Base-by-base conservation (phyloP, 441 rosid genomes). In the Brassica hybrid region DNA sequence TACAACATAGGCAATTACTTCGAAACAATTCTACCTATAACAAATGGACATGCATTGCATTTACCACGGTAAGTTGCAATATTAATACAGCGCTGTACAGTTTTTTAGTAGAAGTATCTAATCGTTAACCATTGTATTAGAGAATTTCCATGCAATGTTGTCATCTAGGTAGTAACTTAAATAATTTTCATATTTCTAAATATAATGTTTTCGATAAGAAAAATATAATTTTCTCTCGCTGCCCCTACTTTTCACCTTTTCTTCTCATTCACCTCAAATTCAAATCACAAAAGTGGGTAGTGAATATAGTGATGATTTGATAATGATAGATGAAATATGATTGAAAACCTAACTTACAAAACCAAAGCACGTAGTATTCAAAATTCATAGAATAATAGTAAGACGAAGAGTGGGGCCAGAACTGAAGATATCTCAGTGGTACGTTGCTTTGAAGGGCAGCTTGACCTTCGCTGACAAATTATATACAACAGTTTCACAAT, bases 381-480 rank as follows among this genome's bases (percentile, higher is more conserved):
- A 48, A 58, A 58, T 3, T 9, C 4, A 6, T 17, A 6, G n/a
- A 63, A 11, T 11, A 62, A 16, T 59, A 69, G 68, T 45, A 54
- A 21, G 30, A 9, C 0, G 66, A 68, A 14, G 19, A 41, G 68
- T 74, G 79, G 82, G 62, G 0, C 68, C 72, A 43, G 5, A 14
- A 30, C 18, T 64, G 75, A 64, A 57, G 48, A 79, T 60, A 79
- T 74, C 76, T 74, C 79, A 79, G 82, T 79, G 82, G 79, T 65
- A 79, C 59, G 82, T 79, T 69, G 79, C 82, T 79, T 79, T 74
- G 18, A 36, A 69, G 76, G 65, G 62, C 82, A 79, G 79, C 79
- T 69, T 74, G 79, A 79, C 72, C 82, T 69, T 79, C 78, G 82
- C 82, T 79, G 82, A 79, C 82, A 79, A 54, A 30, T 30, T 13